Evolutionary conservation across 495 filamentous ascomycete species (phyloP).

Genomic region (Parathielavia appendiculata): DNA sequence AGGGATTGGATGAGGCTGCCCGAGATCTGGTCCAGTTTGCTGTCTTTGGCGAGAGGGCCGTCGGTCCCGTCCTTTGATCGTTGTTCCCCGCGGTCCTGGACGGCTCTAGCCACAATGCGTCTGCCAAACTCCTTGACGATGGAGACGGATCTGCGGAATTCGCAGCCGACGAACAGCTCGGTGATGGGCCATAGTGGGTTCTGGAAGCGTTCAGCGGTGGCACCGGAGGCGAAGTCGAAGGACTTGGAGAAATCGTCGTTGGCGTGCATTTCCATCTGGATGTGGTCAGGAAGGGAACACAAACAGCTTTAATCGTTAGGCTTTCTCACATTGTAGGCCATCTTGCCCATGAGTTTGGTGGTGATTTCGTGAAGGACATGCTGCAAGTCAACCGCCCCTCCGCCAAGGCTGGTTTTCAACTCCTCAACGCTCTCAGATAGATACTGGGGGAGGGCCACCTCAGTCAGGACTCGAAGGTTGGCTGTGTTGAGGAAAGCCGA

Average conservation of each 20-base stretch:
- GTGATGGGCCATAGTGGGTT: constrained; percentile 56
- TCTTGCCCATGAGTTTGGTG: constrained; percentile 54
- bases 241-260: constrained; percentile 51
- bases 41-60: constrained; percentile 12
- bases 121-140: constrained; percentile 48
- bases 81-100: constrained; percentile 26
- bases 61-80: neutral
- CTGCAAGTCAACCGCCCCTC: constrained; percentile 46
- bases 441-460: constrained; percentile 50
- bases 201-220: constrained; percentile 55
- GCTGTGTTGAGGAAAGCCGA: constrained; percentile 52
- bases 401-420: constrained; percentile 28
- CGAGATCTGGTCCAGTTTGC: constrained; percentile 41
- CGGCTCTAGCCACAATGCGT: constrained; percentile 48
- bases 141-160: constrained; percentile 42
- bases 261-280: constrained; percentile 56
- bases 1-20: constrained; percentile 54
- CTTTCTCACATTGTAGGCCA: constrained; percentile 52
- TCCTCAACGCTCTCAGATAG: constrained; percentile 36
- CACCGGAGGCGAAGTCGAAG: constrained; percentile 55
- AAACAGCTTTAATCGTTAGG: neutral
- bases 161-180: constrained; percentile 45
- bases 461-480: constrained; percentile 52
- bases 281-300: constrained; percentile 8
- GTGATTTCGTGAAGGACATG: constrained; percentile 55